A percentile compares a stretch with the other conserved stretches of the same genome.
phyloP scores from a whole-genome alignment of 805 yeast genomes.

The Monosporozyma yasuniensis region DNA sequence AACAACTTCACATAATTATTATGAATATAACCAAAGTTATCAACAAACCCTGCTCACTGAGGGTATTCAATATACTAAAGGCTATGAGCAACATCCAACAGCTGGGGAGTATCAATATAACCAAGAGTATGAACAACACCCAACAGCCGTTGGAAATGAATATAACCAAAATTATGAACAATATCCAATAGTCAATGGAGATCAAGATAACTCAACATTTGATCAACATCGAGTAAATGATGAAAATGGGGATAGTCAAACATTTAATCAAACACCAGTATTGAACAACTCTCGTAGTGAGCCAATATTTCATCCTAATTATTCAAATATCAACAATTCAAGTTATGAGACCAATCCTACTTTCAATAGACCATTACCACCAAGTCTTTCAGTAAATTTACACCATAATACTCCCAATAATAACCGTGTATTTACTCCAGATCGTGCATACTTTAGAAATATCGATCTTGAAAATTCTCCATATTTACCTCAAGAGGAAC shows the following conservation, averaged over 20 bases:
- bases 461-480: conserved; percentile 1
- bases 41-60: not conserved
- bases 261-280: not conserved
- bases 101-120: too few species aligned
- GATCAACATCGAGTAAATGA: not conserved
- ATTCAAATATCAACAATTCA: not conserved
- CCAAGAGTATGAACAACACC: too few species aligned
- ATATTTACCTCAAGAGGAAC: not conserved
- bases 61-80: not conserved
- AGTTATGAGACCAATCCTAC: not conserved
- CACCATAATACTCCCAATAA: not conserved
- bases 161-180: not conserved
- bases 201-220: not conserved
- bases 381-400: not conserved
- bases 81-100: too few species aligned
- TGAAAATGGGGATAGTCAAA: not conserved
- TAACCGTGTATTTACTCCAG: conserved; percentile 6
- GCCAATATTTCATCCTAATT: not conserved
- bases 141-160: too few species aligned
- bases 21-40: not conserved
- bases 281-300: not conserved
- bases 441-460: conserved; percentile 8
- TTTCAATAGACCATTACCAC: not conserved
- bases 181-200: not conserved
- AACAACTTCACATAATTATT: not conserved